A percentile compares a stretch with the other conserved stretches of the same genome.
phyloP scores from a whole-genome alignment of 1,284 basidiomycete genomes.

The Apiotrichum brassicae region DNA sequence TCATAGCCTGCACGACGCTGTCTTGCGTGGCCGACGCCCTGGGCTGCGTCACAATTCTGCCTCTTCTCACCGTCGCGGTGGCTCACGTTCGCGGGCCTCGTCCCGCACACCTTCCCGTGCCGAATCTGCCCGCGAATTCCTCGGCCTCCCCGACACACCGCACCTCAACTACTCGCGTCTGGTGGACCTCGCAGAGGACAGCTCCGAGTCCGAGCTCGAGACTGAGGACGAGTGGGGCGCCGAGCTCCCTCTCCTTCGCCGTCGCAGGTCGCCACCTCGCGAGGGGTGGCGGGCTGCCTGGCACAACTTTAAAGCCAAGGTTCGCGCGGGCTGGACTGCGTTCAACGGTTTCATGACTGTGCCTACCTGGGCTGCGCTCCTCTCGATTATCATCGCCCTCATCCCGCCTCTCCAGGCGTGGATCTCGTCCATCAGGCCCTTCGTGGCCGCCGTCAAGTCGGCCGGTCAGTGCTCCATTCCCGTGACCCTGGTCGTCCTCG shows the following conservation, averaged over 20 bases:
- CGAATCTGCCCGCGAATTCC: constrained; percentile 43
- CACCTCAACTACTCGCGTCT: constrained; percentile 14
- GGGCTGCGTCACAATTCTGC: constrained; percentile 17
- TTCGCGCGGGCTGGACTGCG: constrained; percentile 39
- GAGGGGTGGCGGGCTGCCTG: background rate
- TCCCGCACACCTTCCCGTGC: constrained; percentile 18
- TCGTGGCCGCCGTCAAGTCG: constrained; percentile 64
- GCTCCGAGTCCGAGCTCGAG: constrained; percentile 29
- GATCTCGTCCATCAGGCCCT: constrained; percentile 58
- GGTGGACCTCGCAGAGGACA: constrained; percentile 29
- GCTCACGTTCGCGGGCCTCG: too few relatives aligned
- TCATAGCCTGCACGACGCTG: background rate
- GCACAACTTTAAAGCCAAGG: constrained; percentile 23
- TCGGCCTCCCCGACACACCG: constrained; percentile 44
- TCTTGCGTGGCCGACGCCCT: constrained; percentile 18
- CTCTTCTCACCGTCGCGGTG: constrained; percentile 1
- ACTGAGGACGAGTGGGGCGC: constrained; percentile 48
- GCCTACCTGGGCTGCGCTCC: constrained; percentile 71
- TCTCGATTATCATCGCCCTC: constrained; percentile 74
- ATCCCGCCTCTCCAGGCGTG: constrained; percentile 65
- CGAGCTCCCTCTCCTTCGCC: constrained; percentile 10
- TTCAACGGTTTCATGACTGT: constrained; percentile 79
- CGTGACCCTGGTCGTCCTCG: constrained; percentile 81
- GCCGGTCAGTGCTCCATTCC: constrained; percentile 79
- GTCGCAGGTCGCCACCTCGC: constrained; percentile 1